Evolutionary conservation across 371 early-diverging fungal genomes (phyloP).

Genomic region (Synchytrium microbalum): DNA sequence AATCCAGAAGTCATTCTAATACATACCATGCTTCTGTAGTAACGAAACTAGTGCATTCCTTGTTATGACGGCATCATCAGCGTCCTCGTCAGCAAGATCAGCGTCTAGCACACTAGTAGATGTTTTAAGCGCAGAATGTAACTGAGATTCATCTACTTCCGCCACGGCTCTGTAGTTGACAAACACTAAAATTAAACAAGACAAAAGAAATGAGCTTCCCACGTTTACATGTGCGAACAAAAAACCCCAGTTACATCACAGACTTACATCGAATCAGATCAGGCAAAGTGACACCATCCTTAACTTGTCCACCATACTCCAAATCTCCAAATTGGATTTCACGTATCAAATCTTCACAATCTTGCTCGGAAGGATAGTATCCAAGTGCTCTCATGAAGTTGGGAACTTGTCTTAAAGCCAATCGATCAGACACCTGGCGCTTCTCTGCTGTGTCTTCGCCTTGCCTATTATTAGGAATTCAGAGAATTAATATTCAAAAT

Average conservation of each 20-base stretch:
- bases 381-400: slow-evolving; percentile 45
- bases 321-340: slow-evolving; percentile 36
- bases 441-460: slow-evolving; percentile 33
- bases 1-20: background rate
- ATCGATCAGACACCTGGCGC: slow-evolving; percentile 27
- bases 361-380: slow-evolving; percentile 36
- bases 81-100: background rate
- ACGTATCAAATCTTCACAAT: slow-evolving; percentile 42
- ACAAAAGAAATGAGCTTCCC: background rate
- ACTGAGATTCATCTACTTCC: slow-evolving; percentile 21
- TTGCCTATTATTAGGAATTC: slow-evolving; percentile 22
- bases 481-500: slow-evolving; percentile 2
- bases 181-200: slow-evolving; percentile 23
- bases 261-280: slow-evolving; percentile 37
- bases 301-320: slow-evolving; percentile 21
- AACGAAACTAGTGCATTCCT: slow-evolving; percentile 27
- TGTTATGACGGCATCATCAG: background rate
- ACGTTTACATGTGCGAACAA: background rate
- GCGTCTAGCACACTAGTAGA: slow-evolving; percentile 23
- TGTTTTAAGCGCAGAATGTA: slow-evolving; percentile 23
- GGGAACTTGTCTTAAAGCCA: slow-evolving; percentile 30
- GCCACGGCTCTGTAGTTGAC: slow-evolving; percentile 36
- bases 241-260: background rate
- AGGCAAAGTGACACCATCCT: slow-evolving; percentile 23
- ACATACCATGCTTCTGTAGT: slow-evolving; percentile 36